These are phyloP conservation scores for Nannizziopsis barbatae DNA, from an alignment of 2,329 filamentous ascomycete species.

Conservation along the genomic window DNA sequence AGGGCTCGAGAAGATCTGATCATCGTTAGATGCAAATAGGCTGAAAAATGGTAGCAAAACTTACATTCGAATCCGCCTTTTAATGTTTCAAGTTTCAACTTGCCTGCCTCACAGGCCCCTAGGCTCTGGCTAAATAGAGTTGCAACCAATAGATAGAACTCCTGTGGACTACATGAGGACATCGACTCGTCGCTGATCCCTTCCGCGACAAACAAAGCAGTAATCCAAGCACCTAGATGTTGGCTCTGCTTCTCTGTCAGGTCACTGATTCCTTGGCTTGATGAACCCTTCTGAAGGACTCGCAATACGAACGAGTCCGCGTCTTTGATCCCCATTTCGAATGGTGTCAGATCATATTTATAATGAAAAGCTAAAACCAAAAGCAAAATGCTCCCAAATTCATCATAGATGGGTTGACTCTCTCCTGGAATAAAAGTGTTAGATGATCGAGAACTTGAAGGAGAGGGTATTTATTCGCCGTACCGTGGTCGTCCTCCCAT, in stretches of 20 bases:
- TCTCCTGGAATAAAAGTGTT: slow-evolving; percentile 34
- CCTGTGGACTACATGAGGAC: slow-evolving; percentile 52
- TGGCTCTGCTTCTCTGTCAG: slow-evolving; percentile 46
- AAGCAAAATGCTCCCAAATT: slow-evolving; percentile 52
- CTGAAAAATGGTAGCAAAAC: slow-evolving; percentile 16
- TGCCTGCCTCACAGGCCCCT: slow-evolving; percentile 45
- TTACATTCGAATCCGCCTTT: slow-evolving; percentile 53
- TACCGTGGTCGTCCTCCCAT: slow-evolving; percentile 53
- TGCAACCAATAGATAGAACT: slow-evolving; percentile 52
- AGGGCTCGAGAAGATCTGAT: slow-evolving; percentile 51
- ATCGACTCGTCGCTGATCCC: slow-evolving; percentile 55
- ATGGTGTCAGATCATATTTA: slow-evolving; percentile 44
- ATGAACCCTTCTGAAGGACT: slow-evolving; percentile 39
- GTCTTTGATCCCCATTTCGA: slow-evolving; percentile 43
- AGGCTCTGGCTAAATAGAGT: slow-evolving; percentile 53
- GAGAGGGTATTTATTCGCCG: background rate
- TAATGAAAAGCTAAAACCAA: slow-evolving; percentile 48
- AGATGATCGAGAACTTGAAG: slow-evolving; percentile 10
- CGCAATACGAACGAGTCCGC: slow-evolving; percentile 46
- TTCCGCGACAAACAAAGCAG: slow-evolving; percentile 51
- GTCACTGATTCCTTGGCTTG: slow-evolving; percentile 40
- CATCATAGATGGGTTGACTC: slow-evolving; percentile 54
- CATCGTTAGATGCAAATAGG: slow-evolving; percentile 10
- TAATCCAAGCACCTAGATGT: slow-evolving; percentile 50
- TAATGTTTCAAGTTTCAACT: slow-evolving; percentile 46